Evolutionary conservation across 2,329 filamentous ascomycete species (phyloP), one percentile per base, ranked within the genome.

Genomic region (Verticillium dahliae): DNA sequence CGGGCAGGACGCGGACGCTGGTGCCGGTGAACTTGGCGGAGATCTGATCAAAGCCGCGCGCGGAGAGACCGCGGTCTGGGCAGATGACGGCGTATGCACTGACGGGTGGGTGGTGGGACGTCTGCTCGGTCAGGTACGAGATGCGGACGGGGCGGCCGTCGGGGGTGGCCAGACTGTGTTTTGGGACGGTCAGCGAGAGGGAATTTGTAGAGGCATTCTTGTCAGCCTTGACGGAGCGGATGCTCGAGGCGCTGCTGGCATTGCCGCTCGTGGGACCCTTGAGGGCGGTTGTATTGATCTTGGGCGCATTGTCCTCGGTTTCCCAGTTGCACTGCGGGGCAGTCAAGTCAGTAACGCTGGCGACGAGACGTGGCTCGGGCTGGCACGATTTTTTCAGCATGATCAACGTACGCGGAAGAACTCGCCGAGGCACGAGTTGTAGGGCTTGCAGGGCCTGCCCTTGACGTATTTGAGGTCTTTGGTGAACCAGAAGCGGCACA

Each of bases 391-490:
- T 11, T 11, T 50, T 6, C 7, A 3, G 27, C 33, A 6, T 37
- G 9, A 37, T 10, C 13, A 4, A 79, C 87, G 70, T 80, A 93
- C 91, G 78, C 92, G 85, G 79, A 99, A 99, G 78, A 99, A 99
- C 79, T 99, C 95, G 66, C 95, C 95, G 58, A 99, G 78, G 39
- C 92, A 93, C 57, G 93, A 97, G 77, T 99, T 99, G 80, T 99
- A 99, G 11, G 95, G 95, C 77, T 99, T 99, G 86, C 94, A 98
- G 54, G 95, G 95, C 80, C 93, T 96, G 63, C 94, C 94, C 80
- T 98, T 98, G 74, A 96, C 91, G 71, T 98, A 99, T 85, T 99
- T 99, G 75, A 99, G 75, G 75, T 99, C 95, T 76, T 99, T 99
- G 65, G 95, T 98, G 71, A 98, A 96, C 95, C 95, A 99, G 77